Conservation (phyloP, 306 rosid species). For the Amphicarpaea edgeworthii region DNA sequence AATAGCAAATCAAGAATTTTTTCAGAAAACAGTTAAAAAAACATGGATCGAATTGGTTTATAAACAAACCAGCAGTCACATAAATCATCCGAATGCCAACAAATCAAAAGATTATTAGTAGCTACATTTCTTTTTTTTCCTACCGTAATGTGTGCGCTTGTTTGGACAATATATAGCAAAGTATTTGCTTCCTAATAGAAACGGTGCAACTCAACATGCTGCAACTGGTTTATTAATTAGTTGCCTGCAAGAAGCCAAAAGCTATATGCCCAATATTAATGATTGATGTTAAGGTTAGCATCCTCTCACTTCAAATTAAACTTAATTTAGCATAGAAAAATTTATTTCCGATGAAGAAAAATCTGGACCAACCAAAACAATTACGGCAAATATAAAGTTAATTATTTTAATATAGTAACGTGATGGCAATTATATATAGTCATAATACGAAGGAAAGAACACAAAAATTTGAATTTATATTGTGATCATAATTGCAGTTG, state of each 20-base stretch:
- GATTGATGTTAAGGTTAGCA: background rate
- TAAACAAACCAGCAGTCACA: background rate
- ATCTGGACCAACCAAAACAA: background rate
- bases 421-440: no score
- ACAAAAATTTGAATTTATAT: no score
- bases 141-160: background rate
- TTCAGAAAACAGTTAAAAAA: background rate
- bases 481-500: no score
- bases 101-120: background rate
- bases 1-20: background rate
- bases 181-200: background rate
- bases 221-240: background rate
- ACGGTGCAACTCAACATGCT: background rate
- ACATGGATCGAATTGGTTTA: background rate
- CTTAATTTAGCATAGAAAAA: no score
- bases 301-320: background rate
- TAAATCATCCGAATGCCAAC: background rate
- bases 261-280: background rate
- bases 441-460: no score
- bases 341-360: no score
- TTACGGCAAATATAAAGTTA: background rate
- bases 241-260: conserved; percentile 16
- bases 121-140: background rate
- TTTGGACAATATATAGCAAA: conserved; percentile 20
- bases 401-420: no score